Conservation (phyloP, 768 basidiomycete genomes). For the Krasilnikovozyma curviuscula region DNA sequence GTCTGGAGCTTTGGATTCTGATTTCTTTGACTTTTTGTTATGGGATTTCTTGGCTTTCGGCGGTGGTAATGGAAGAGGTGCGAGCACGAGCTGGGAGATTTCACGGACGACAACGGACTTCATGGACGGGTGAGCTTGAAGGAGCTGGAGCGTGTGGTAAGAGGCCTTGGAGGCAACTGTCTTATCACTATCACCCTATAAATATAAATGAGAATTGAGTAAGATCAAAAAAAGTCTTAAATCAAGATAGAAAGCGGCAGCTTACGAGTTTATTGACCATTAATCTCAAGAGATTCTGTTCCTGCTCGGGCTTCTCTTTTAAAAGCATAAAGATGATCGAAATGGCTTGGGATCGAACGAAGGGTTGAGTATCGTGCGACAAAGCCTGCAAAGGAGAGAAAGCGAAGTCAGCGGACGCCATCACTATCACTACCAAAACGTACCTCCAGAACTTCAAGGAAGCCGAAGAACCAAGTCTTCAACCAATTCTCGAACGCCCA, state of each 20-base stretch:
- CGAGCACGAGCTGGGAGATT: slow-evolving; percentile 56
- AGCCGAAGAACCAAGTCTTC: slow-evolving; percentile 86
- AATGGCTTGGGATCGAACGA: slow-evolving; percentile 69
- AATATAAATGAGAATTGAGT: background rate
- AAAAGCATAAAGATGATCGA: slow-evolving; percentile 60
- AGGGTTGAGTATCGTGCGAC: slow-evolving; percentile 65
- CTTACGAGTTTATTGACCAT: slow-evolving; percentile 84
- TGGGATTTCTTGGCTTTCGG: slow-evolving; percentile 15
- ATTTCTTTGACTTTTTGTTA: slow-evolving; percentile 23
- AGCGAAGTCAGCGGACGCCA: background rate
- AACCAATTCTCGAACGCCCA: slow-evolving; percentile 97
- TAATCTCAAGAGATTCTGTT: slow-evolving; percentile 79
- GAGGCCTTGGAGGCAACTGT: slow-evolving; percentile 75
- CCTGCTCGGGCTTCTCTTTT: slow-evolving; percentile 82
- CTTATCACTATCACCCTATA: slow-evolving; percentile 71
- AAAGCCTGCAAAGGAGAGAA: slow-evolving; percentile 36
- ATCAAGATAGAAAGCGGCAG: slow-evolving; percentile 1
- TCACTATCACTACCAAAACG: slow-evolving; percentile 10
- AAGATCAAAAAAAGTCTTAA: background rate
- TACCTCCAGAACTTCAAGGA: slow-evolving; percentile 79
- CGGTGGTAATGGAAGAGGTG: slow-evolving; percentile 36
- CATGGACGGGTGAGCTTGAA: slow-evolving; percentile 85
- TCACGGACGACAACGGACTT: slow-evolving; percentile 75
- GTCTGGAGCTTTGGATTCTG: slow-evolving; percentile 6
- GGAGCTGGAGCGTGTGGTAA: slow-evolving; percentile 66